Percentiles rank a stretch among this genome's conserved stretches.
Evolutionary conservation across 768 basidiomycete species (phyloP).

Genomic region (Nidularia pulvinata): DNA sequence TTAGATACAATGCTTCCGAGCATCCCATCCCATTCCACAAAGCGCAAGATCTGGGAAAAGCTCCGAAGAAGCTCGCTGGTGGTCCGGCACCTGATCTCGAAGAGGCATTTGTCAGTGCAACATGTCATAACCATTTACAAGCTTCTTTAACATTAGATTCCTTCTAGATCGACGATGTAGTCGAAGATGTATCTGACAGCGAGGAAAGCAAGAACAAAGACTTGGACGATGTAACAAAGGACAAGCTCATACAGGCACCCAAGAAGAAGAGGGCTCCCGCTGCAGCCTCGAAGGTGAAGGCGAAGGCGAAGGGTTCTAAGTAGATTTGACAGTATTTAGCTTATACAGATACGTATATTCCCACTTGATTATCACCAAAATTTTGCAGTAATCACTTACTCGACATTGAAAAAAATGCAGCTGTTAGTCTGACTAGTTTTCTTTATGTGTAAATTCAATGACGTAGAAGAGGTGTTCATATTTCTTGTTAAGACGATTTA

Average conservation of each 20-base stretch:
- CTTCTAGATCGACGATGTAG: slow-evolving; percentile 5
- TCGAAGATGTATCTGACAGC: slow-evolving; percentile 10
- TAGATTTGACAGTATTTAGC: too few species aligned
- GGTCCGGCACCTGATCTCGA: slow-evolving; percentile 88
- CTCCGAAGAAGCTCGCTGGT: slow-evolving; percentile 74
- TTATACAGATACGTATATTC: too few species aligned
- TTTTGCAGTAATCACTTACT: too few species aligned
- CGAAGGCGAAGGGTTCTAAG: slow-evolving; percentile 6
- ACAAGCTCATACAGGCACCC: slow-evolving; percentile 60
- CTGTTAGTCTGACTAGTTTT: too few species aligned
- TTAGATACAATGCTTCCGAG: slow-evolving; percentile 79
- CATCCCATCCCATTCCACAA: slow-evolving; percentile 98
- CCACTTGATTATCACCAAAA: too few species aligned
- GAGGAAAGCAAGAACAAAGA: slow-evolving; percentile 29
- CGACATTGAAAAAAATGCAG: too few species aligned
- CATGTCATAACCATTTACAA: neutral
- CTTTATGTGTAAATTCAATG: too few species aligned
- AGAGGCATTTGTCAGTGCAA: slow-evolving; percentile 66
- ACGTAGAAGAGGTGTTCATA: too few species aligned
- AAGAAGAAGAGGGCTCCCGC: slow-evolving; percentile 37
- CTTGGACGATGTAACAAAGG: slow-evolving; percentile 49
- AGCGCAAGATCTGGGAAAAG: slow-evolving; percentile 76
- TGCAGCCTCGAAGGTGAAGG: slow-evolving; percentile 10
- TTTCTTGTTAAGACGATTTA: too few species aligned
- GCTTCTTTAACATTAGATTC: neutral